These are phyloP conservation scores for Aspergillus baeticus DNA, from an alignment of 495 filamentous ascomycete genomes.

Conservation along the genomic window DNA sequence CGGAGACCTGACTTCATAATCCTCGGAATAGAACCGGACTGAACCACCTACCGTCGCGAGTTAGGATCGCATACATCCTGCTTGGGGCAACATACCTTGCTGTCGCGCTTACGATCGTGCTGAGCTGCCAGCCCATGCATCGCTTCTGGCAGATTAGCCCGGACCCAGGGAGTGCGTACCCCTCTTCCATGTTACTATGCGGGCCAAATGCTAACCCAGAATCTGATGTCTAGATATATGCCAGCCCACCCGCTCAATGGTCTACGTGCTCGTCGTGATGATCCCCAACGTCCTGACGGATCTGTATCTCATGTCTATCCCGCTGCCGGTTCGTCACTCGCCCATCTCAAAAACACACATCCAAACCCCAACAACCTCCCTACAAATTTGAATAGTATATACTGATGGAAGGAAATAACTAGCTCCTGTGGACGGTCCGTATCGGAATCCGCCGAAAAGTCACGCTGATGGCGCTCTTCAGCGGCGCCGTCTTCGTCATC, in stretches of 20 bases:
- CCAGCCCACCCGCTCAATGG: slow-evolving; percentile 33
- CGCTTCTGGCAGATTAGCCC: slow-evolving; percentile 61
- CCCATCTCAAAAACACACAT: neutral
- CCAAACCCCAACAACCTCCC: too few relatives aligned
- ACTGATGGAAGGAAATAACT: neutral
- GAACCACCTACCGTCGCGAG: slow-evolving; percentile 43
- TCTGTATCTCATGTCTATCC: slow-evolving; percentile 51
- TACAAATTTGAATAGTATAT: too few relatives aligned
- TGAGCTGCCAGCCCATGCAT: slow-evolving; percentile 52
- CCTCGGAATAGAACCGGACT: slow-evolving; percentile 42
- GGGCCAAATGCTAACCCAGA: slow-evolving; percentile 14
- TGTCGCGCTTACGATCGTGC: slow-evolving; percentile 49
- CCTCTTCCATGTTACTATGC: neutral
- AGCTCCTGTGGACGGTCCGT: slow-evolving; percentile 49
- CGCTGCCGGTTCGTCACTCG: slow-evolving; percentile 35
- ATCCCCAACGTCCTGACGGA: slow-evolving; percentile 50
- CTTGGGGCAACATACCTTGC: slow-evolving; percentile 51
- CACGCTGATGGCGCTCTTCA: slow-evolving; percentile 50
- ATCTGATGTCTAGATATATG: slow-evolving; percentile 26
- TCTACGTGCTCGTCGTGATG: slow-evolving; percentile 36
- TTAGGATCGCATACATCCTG: slow-evolving; percentile 53
- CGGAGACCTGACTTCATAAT: slow-evolving; percentile 20
- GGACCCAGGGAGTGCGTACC: slow-evolving; percentile 52
- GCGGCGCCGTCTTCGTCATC: slow-evolving; percentile 56
- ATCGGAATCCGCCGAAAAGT: slow-evolving; percentile 44